Evolutionary conservation across 768 basidiomycete species (phyloP).

Genomic region (Rhodotorula toruloides): DNA sequence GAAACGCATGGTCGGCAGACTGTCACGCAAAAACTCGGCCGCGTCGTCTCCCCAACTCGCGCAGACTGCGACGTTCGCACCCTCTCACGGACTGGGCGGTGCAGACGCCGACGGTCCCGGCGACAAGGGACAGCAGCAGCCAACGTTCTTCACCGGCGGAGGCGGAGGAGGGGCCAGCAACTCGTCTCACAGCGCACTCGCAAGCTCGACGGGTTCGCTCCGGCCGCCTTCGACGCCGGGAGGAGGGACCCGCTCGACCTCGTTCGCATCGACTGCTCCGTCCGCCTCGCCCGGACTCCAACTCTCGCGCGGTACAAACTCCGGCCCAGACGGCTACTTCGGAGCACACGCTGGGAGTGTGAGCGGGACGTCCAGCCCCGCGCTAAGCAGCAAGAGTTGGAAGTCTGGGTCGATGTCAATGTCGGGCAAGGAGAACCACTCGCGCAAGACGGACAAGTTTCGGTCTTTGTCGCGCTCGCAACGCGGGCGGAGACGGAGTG

Average conservation of each 20-base stretch:
- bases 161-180: too few species aligned
- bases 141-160: too few species aligned
- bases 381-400: not conserved
- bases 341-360: not conserved
- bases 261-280: not conserved
- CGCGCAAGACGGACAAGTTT: slow-evolving; percentile 20
- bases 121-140: too few species aligned
- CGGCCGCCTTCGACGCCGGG: too few species aligned
- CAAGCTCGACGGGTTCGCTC: too few species aligned
- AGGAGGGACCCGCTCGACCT: too few species aligned
- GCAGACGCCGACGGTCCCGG: too few species aligned
- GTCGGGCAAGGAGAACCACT: slow-evolving; percentile 17
- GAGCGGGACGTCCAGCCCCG: not conserved
- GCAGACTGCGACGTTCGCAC: too few species aligned
- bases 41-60: too few species aligned
- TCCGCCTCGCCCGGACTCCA: not conserved
- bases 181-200: too few species aligned
- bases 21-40: slow-evolving; percentile 27
- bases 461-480: slow-evolving; percentile 29
- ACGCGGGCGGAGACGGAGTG: not conserved
- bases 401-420: too few species aligned
- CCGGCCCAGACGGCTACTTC: not conserved
- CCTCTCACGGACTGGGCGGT: too few species aligned
- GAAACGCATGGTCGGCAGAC: slow-evolving; percentile 25
- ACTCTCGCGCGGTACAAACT: not conserved